phyloP scores from a whole-genome alignment of 345 rosid genomes.

The Eucalyptus pumila region DNA sequence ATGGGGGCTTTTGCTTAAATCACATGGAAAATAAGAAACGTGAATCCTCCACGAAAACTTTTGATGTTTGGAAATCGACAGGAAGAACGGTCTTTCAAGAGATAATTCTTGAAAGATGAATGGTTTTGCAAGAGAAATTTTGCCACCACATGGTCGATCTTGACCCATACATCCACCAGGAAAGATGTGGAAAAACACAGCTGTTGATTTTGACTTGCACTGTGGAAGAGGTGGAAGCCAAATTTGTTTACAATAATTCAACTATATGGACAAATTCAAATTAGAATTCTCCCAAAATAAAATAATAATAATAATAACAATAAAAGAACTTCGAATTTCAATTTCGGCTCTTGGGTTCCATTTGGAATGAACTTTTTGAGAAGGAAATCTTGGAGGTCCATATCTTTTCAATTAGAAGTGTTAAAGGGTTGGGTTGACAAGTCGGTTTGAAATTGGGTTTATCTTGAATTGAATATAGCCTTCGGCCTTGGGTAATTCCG shows the following conservation, averaged over 20 bases:
- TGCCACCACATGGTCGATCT: not conserved
- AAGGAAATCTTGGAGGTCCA: not conserved
- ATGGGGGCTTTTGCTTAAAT: not conserved
- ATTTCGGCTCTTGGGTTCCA: not conserved
- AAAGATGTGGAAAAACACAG: not conserved
- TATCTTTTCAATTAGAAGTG: not conserved
- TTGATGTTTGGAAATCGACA: not conserved
- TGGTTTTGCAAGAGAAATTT: not conserved
- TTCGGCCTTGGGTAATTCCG: not conserved
- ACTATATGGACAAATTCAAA: not conserved
- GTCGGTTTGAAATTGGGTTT: not conserved
- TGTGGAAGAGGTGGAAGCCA: not conserved
- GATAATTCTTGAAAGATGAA: not conserved
- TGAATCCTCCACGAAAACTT: not conserved
- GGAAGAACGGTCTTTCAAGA: not conserved
- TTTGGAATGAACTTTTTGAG: not conserved
- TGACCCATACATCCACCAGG: not conserved
- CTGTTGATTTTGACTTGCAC: not conserved
- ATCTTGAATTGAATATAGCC: not conserved
- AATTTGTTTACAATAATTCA: not conserved
- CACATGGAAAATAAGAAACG: not conserved
- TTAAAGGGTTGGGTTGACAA: not conserved
- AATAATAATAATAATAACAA: not conserved
- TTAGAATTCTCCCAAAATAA: not conserved
- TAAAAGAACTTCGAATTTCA: not conserved